These are phyloP conservation scores for Cochlearia excelsa DNA, from an alignment of 345 rosid species.

Conservation along the genomic window DNA sequence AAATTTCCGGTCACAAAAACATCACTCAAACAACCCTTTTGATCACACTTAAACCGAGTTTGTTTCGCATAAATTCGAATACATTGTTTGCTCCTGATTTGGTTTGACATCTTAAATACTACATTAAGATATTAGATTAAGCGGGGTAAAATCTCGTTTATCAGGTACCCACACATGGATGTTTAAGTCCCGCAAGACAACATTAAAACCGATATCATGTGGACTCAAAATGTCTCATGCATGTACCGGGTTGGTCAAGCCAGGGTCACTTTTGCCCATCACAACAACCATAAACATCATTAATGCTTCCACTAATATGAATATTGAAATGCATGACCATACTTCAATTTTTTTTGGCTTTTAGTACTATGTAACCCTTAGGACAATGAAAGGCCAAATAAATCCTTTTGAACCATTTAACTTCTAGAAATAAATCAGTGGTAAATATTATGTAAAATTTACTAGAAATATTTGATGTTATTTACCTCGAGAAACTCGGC, in stretches of 20 bases:
- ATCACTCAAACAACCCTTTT: too few species aligned
- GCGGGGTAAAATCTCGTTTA: too few species aligned
- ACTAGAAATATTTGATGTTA: slow-evolving; percentile 3
- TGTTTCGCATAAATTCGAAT: too few species aligned
- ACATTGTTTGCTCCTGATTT: too few species aligned
- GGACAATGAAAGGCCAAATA: slow-evolving; percentile 23
- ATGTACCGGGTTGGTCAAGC: slow-evolving; percentile 4
- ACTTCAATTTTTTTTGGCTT: slow-evolving; percentile 3
- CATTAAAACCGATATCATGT: too few species aligned
- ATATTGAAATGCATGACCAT: slow-evolving; percentile 16
- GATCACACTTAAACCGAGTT: too few species aligned
- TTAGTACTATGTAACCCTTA: slow-evolving; percentile 16
- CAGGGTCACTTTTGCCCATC: slow-evolving; percentile 10
- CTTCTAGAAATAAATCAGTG: slow-evolving; percentile 6
- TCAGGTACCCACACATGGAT: too few species aligned
- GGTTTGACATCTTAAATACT: too few species aligned
- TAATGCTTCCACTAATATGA: slow-evolving; percentile 18
- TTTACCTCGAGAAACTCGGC: slow-evolving; percentile 80
- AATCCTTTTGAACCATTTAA: slow-evolving; percentile 13
- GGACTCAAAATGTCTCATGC: background rate
- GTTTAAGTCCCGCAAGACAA: too few species aligned
- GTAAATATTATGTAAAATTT: slow-evolving; percentile 1
- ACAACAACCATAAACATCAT: slow-evolving; percentile 16
- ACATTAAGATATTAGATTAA: too few species aligned
- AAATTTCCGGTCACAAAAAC: too few species aligned